These are phyloP conservation scores for Thielaviopsis cerberus DNA, from an alignment of 2,329 filamentous ascomycete genomes.

Conservation along the genomic window DNA sequence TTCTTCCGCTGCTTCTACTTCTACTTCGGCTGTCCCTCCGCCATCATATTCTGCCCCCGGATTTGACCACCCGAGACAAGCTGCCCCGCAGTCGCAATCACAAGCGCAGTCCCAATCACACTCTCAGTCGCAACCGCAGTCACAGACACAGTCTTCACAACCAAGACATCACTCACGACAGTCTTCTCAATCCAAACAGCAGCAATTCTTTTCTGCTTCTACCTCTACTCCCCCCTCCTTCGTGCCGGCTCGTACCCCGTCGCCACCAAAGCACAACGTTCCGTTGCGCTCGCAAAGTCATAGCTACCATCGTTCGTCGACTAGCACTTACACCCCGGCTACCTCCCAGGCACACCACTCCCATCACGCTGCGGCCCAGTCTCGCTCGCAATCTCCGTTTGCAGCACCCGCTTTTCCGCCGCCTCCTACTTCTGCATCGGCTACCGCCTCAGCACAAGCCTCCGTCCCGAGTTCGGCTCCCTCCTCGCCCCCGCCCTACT, in stretches of 20 bases:
- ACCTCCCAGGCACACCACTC: not conserved
- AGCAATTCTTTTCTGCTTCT: not conserved
- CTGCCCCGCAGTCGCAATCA: no score
- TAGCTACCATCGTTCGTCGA: conserved; percentile 8
- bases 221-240: not conserved
- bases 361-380: no score
- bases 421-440: no score
- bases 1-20: not conserved
- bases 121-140: not conserved
- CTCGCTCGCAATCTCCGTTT: not conserved
- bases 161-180: conserved; percentile 8
- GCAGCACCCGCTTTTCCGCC: not conserved
- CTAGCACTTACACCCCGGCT: not conserved
- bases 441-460: not conserved
- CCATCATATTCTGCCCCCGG: conserved; percentile 1
- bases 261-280: conserved; percentile 10
- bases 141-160: not conserved
- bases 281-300: conserved; percentile 11
- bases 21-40: not conserved
- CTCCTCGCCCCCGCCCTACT: conserved; percentile 9
- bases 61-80: conserved; percentile 2
- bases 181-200: conserved; percentile 7
- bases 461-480: not conserved
- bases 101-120: no score
- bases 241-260: conserved; percentile 6